phyloP scores from a whole-genome alignment of 2,329 filamentous ascomycete species.

The Botrytis squamosa region DNA sequence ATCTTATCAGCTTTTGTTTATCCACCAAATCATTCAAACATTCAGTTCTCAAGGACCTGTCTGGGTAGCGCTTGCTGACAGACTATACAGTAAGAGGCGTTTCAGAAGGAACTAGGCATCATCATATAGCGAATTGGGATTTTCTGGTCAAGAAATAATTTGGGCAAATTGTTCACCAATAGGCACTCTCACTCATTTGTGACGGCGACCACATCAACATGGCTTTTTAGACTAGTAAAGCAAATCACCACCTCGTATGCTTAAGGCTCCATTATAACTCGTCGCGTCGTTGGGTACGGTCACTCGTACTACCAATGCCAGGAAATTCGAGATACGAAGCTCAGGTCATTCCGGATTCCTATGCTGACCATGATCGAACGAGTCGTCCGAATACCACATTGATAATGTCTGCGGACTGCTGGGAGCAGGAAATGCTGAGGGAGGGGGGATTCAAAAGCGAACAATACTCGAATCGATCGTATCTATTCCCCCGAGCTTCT shows the following conservation, averaged over 20 bases:
- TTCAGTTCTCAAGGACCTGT: not conserved
- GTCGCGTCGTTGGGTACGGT: conserved; percentile 32
- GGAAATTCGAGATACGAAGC: conserved; percentile 29
- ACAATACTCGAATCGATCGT: not conserved
- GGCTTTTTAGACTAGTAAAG: conserved; percentile 28
- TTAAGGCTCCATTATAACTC: conserved; percentile 25
- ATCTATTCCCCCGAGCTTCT: not conserved
- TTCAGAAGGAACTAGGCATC: conserved; percentile 21
- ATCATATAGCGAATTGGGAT: conserved; percentile 4
- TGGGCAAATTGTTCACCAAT: not conserved
- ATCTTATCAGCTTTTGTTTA: not conserved
- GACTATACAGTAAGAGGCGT: not conserved
- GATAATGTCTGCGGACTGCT: conserved; percentile 31
- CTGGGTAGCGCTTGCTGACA: conserved; percentile 17
- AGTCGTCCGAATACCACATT: conserved; percentile 23
- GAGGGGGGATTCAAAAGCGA: not conserved
- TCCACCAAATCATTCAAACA: not conserved
- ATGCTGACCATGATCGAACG: conserved; percentile 30
- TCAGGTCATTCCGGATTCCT: conserved; percentile 30
- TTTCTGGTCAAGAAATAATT: not conserved
- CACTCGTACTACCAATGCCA: conserved; percentile 31
- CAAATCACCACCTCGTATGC: conserved; percentile 26
- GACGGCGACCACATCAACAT: conserved; percentile 31
- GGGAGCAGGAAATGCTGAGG: conserved; percentile 22
- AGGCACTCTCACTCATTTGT: conserved; percentile 3